Percentiles rank a stretch among this genome's conserved stretches.
Conservation (phyloP, 1,139 yeast genomes). For the Magnusiomyces magnusii region DNA sequence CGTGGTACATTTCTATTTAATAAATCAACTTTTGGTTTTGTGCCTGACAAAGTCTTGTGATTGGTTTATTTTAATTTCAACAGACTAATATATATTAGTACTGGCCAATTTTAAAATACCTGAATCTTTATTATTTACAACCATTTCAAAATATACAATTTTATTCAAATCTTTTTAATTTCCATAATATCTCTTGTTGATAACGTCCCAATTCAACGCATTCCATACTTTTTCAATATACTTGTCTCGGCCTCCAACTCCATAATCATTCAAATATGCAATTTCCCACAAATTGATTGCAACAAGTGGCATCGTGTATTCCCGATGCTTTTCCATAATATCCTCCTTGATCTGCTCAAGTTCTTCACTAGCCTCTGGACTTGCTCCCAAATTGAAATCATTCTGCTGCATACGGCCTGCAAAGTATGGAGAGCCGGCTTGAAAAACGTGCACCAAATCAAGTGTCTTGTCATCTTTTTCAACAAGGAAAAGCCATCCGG, state of each 20-base stretch:
- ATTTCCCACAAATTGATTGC: conserved; percentile 84
- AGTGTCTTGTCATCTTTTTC: conserved; percentile 65
- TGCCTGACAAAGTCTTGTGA: too few species aligned
- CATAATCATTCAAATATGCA: conserved; percentile 77
- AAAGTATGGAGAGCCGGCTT: conserved; percentile 88
- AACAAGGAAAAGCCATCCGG: conserved; percentile 86
- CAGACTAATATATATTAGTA: too few species aligned
- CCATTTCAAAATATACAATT: background rate
- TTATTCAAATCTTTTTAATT: conserved; percentile 6
- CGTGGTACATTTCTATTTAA: too few species aligned
- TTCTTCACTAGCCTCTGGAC: conserved; percentile 33
- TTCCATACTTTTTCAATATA: conserved; percentile 73
- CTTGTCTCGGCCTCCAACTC: conserved; percentile 63
- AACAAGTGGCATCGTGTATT: conserved; percentile 70
- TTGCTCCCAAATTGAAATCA: conserved; percentile 69
- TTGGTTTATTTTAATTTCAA: too few species aligned
- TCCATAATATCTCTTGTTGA: conserved; percentile 33
- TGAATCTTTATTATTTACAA: background rate
- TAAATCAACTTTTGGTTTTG: too few species aligned
- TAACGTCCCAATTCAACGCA: conserved; percentile 80
- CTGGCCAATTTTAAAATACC: too few species aligned
- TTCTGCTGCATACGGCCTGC: conserved; percentile 65
- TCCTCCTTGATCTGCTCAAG: conserved; percentile 43
- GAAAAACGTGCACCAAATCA: conserved; percentile 54
- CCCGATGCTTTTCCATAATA: conserved; percentile 40